These are phyloP conservation scores for Candida jianshihensis DNA, from an alignment of 805 yeast genomes.

Conservation along the genomic window DNA sequence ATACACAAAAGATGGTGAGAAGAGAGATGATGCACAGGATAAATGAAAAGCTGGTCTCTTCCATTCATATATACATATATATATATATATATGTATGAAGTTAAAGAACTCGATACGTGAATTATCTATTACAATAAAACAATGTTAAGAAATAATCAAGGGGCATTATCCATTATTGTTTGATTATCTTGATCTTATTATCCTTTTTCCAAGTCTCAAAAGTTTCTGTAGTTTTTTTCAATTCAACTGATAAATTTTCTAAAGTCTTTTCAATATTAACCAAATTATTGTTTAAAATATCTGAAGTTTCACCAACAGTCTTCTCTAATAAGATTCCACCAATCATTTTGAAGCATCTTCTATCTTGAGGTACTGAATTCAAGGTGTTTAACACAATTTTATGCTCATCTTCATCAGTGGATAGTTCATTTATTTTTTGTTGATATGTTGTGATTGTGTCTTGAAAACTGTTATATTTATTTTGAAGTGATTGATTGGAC, in stretches of 20 bases:
- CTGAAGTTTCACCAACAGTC: conserved; percentile 68
- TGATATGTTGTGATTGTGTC: conserved; percentile 37
- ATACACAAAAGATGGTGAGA: too few species aligned
- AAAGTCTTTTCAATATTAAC: conserved; percentile 36
- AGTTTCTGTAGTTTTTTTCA: conserved; percentile 27
- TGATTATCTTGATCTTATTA: conserved; percentile 12
- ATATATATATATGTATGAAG: too few species aligned
- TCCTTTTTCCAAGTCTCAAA: conserved; percentile 37
- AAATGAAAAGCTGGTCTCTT: too few species aligned
- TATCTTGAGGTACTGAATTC: conserved; percentile 39
- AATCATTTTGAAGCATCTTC: conserved; percentile 88
- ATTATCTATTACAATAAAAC: conserved; percentile 16
- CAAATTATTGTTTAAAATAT: conserved; percentile 50
- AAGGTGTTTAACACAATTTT: conserved; percentile 56
- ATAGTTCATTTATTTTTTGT: conserved; percentile 40
- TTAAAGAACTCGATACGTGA: too few species aligned
- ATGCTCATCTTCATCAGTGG: conserved; percentile 41
- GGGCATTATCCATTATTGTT: conserved; percentile 4
- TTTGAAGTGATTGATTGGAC: conserved; percentile 28
- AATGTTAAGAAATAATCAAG: conserved; percentile 5
- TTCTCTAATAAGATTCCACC: conserved; percentile 89
- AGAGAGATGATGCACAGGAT: too few species aligned
- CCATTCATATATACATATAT: too few species aligned
- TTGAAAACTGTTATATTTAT: conserved; percentile 45
- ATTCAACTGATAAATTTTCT: conserved; percentile 27